Evolutionary conservation across 73 alveolate genomes (phyloP).

Genomic region (Vitrella brassicaformis): DNA sequence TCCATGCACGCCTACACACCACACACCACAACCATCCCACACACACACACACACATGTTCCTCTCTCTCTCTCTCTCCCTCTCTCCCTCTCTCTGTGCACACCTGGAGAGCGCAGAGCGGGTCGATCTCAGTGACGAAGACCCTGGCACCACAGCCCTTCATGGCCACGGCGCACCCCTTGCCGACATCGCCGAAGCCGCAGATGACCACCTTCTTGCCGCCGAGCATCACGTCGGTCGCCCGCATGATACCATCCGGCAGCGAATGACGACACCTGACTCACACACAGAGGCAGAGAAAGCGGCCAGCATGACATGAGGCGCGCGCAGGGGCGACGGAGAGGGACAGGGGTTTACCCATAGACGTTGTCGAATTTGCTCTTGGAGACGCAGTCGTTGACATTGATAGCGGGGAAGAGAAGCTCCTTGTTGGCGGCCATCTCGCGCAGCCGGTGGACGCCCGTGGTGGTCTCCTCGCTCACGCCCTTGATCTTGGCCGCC

Average conservation of each 20-base stretch:
- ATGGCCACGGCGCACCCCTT: conserved; percentile 92
- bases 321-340: neutral
- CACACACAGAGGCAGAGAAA: too few species aligned
- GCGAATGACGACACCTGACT: conserved; percentile 95
- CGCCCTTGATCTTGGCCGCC: conserved; percentile 72
- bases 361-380: conserved; percentile 74
- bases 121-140: conserved; percentile 82
- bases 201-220: conserved; percentile 81
- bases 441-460: conserved; percentile 84
- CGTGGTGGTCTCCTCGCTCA: conserved; percentile 92
- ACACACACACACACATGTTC: conserved; percentile 72
- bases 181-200: conserved; percentile 95
- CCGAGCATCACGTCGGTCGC: conserved; percentile 96
- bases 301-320: too few species aligned
- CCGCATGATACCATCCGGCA: conserved; percentile 92
- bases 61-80: conserved; percentile 59
- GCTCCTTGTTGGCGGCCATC: conserved; percentile 67
- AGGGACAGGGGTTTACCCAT: neutral
- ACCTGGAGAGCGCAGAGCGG: conserved; percentile 95
- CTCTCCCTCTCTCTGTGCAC: conserved; percentile 84
- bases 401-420: conserved; percentile 80
- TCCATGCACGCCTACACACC: conserved; percentile 91
- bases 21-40: conserved; percentile 90
- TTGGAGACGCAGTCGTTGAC: conserved; percentile 90
- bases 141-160: conserved; percentile 85